A percentile compares a stretch with the other conserved stretches of the same genome.
These are phyloP conservation scores for Apocynum venetum DNA, from an alignment of 257 asterid species.

Conservation along the genomic window DNA sequence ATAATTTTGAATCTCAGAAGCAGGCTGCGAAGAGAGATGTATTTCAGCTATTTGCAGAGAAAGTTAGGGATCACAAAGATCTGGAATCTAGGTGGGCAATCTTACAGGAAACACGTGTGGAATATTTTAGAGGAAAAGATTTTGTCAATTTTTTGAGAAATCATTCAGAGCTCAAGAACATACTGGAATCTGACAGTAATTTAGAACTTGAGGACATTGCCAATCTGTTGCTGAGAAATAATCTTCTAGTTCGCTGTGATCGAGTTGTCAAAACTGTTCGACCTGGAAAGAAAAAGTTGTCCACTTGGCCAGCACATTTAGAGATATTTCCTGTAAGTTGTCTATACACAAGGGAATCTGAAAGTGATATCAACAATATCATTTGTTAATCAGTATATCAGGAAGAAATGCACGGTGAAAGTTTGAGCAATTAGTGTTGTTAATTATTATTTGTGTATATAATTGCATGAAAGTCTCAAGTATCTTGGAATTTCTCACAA, in stretches of 20 bases:
- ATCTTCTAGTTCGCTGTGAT: conserved; percentile 87
- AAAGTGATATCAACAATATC: not conserved
- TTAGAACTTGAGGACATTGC: conserved; percentile 79
- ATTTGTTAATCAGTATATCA: not conserved
- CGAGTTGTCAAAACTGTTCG: conserved; percentile 93
- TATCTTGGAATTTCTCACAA: not conserved
- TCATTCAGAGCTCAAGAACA: conserved; percentile 71
- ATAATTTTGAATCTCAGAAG: conserved; percentile 55
- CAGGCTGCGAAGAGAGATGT: conserved; percentile 74
- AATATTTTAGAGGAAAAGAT: conserved; percentile 94
- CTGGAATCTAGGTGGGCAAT: conserved; percentile 98
- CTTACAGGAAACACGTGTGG: conserved; percentile 96
- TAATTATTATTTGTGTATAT: no score
- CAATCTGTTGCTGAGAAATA: conserved; percentile 67
- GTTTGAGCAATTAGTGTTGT: not conserved
- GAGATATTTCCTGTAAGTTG: conserved; percentile 77
- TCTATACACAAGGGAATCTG: not conserved
- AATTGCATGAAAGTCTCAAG: not conserved
- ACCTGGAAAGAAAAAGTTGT: conserved; percentile 89
- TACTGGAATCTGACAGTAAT: conserved; percentile 69
- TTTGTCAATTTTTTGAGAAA: conserved; percentile 72
- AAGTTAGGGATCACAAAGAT: conserved; percentile 92
- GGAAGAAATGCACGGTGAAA: not conserved
- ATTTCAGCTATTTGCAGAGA: conserved; percentile 89
- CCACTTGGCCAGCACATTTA: conserved; percentile 98